Conservation (phyloP, 345 rosid genomes). For the Passiflora organensis region DNA sequence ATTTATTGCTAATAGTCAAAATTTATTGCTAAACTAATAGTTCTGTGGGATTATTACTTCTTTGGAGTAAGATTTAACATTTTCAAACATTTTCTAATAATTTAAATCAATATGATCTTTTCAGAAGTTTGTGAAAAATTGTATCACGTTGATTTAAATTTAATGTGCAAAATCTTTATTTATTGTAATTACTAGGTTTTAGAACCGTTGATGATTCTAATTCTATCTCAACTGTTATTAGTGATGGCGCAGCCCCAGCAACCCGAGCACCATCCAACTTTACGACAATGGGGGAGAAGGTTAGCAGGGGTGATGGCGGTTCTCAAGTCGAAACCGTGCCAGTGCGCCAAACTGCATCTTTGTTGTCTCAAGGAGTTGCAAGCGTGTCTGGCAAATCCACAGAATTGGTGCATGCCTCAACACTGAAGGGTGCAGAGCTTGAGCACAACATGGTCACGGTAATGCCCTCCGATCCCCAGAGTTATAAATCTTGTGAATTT, state of each 20-base stretch:
- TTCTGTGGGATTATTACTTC: no score
- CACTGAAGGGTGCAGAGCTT: slow-evolving; percentile 34
- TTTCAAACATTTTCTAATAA: no score
- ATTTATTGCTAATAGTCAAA: no score
- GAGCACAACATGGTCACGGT: slow-evolving; percentile 30
- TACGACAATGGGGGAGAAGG: slow-evolving; percentile 27
- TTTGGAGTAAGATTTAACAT: no score
- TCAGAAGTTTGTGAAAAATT: no score
- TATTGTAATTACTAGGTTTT: no score
- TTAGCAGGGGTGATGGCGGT: slow-evolving; percentile 19
- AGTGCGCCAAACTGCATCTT: slow-evolving; percentile 23
- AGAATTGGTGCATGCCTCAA: slow-evolving; percentile 28
- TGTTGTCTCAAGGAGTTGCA: slow-evolving; percentile 17
- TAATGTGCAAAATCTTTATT: no score
- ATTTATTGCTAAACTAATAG: no score
- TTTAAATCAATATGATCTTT: no score
- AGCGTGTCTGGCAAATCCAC: slow-evolving; percentile 34
- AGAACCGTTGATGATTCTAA: slow-evolving; percentile 2
- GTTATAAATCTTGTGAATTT: no score
- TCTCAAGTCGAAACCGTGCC: slow-evolving; percentile 23
- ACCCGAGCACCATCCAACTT: slow-evolving; percentile 41
- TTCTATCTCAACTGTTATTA: slow-evolving; percentile 23
- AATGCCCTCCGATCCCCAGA: slow-evolving; percentile 17
- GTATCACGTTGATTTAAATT: no score
- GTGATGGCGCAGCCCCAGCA: slow-evolving; percentile 37